A percentile compares a stretch with the other conserved stretches of the same genome.
phyloP scores from a whole-genome alignment of 352 stramenopile genomes.

The Globisporangium megalacanthum region DNA sequence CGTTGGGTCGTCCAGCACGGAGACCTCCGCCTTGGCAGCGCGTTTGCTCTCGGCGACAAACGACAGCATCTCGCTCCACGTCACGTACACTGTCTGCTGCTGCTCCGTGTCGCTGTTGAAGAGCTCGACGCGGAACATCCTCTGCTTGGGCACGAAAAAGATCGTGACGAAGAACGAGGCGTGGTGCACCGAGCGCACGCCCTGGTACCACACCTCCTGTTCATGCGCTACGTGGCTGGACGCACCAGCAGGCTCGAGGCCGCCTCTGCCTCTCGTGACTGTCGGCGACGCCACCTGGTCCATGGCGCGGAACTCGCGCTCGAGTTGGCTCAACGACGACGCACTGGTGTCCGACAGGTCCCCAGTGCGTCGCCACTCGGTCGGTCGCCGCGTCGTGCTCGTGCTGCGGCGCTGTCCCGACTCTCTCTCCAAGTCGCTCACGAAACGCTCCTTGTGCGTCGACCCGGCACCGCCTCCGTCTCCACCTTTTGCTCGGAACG shows the following conservation, averaged over 20 bases:
- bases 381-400: slow-evolving; percentile 21
- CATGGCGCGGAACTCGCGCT: slow-evolving; percentile 42
- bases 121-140: slow-evolving; percentile 62
- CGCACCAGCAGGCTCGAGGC: background rate
- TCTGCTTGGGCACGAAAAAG: slow-evolving; percentile 57
- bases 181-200: slow-evolving; percentile 50
- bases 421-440: slow-evolving; percentile 66
- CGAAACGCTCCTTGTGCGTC: slow-evolving; percentile 65
- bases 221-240: slow-evolving; percentile 16
- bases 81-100: slow-evolving; percentile 73
- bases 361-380: slow-evolving; percentile 25
- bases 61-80: slow-evolving; percentile 44
- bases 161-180: slow-evolving; percentile 72
- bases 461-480: slow-evolving; percentile 21
- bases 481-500: slow-evolving; percentile 1
- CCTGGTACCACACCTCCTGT: slow-evolving; percentile 68
- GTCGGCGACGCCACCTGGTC: slow-evolving; percentile 14
- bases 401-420: slow-evolving; percentile 51
- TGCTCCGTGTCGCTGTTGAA: slow-evolving; percentile 80
- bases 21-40: slow-evolving; percentile 14
- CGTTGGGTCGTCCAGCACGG: slow-evolving; percentile 19
- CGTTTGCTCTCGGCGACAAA: slow-evolving; percentile 52
- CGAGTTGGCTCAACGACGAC: slow-evolving; percentile 33
- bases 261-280: slow-evolving; percentile 5
- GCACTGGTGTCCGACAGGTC: slow-evolving; percentile 18